Conservation (phyloP, 2,329 filamentous ascomycete genomes). For the Hypoxylon sp. region DNA sequence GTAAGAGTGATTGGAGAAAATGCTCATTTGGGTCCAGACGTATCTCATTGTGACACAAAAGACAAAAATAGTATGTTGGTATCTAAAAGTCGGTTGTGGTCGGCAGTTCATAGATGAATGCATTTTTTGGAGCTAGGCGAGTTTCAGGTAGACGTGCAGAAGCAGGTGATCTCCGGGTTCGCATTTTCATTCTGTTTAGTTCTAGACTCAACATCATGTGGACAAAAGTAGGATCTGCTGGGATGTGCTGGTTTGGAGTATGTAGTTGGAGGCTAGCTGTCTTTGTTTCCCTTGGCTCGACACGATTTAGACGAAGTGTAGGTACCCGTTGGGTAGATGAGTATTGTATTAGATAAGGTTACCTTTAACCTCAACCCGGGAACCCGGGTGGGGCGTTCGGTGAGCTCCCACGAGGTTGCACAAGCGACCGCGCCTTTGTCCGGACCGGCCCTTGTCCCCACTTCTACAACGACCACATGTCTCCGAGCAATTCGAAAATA, state of each 20-base stretch:
- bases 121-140: slow-evolving; percentile 10
- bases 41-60: not conserved
- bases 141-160: slow-evolving; percentile 8
- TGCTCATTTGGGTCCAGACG: slow-evolving; percentile 1
- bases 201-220: not conserved
- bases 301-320: not conserved
- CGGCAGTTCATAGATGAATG: slow-evolving; percentile 24
- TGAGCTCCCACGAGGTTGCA: not conserved
- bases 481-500: not conserved
- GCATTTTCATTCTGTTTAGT: not conserved
- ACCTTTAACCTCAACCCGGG: not conserved
- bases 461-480: slow-evolving; percentile 2
- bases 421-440: not conserved
- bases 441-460: slow-evolving; percentile 5
- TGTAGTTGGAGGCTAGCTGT: too few species aligned
- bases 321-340: not conserved
- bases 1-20: slow-evolving; percentile 14
- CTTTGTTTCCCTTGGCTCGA: too few species aligned
- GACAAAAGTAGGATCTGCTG: not conserved
- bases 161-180: not conserved
- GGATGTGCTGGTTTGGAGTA: not conserved
- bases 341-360: too few species aligned
- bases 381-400: not conserved
- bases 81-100: not conserved
- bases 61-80: slow-evolving; percentile 7